Base-by-base conservation (phyloP, 2,329 filamentous ascomycete species). In the Paecilomyces formosus region DNA sequence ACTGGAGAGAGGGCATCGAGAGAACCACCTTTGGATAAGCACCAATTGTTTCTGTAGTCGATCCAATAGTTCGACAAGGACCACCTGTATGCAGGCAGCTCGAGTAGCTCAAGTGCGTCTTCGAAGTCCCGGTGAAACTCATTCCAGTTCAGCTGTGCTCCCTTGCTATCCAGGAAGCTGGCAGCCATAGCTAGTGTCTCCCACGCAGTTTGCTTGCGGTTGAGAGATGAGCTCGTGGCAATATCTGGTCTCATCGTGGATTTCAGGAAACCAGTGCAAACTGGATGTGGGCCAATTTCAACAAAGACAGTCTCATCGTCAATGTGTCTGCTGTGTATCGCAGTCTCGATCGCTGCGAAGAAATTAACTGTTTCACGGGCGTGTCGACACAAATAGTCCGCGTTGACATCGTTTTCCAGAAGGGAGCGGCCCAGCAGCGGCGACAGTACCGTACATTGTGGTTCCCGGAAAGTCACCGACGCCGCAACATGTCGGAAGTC, bases 51-150 rank as follows among this genome's bases (percentile, higher is more conserved):
- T 61, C 80, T 78, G 71, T 88, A 88, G 68, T 85, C 83, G 18
- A 88, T 79, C 86, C 86, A 89, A 72, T 90, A 89, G 64, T 83
- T 85, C 78, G 89, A 90, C 63, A 83, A 77, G 69, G 90, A 85
- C 68, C 86, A 91, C 0, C 79, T 79, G 68, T 90, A 90, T 0
- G 81, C 79, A 1, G 87, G 87, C 3, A 90, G 75, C 15, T 82
- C 76, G n/a, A 88, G 74, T 15, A 90, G 75, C 52, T 82, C 77
- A 53, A 86, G 81, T 1, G 79, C 78, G 49, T 76, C 69, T 63
- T 84, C 81, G 70, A 85, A 88, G 58, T 84, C 79, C 54, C 79
- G 77, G 72, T 88, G 85, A 67, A 83, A 89, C 72, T 90, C 88
- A 60, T 85, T 82, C 82, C 88, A 92, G 68, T 88, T 80, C 59